A percentile compares a stretch with the other conserved stretches of the same genome.
phyloP scores from a whole-genome alignment of 371 early-diverging fungal genomes.

The Dichotomocladium elegans region DNA sequence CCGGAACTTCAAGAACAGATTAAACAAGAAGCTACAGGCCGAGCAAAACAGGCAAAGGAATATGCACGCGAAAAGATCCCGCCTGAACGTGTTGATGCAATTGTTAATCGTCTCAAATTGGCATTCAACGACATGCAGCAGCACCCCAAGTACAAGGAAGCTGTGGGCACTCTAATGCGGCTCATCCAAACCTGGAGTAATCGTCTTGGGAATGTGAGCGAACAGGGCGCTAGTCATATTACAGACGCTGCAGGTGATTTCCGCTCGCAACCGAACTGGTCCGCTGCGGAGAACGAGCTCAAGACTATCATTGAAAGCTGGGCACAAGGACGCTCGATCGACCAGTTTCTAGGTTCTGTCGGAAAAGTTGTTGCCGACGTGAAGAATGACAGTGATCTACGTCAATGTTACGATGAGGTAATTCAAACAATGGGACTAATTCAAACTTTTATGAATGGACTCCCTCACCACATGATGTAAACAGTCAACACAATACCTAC shows the following conservation, averaged over 20 bases:
- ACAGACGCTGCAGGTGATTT: conserved; percentile 6
- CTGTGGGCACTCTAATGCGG: conserved; percentile 39
- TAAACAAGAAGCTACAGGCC: neutral
- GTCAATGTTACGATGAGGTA: conserved; percentile 29
- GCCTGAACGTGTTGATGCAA: conserved; percentile 36
- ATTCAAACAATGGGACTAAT: neutral
- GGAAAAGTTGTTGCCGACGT: conserved; percentile 27
- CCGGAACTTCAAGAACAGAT: neutral
- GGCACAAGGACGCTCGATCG: conserved; percentile 49
- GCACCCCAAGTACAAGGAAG: conserved; percentile 48
- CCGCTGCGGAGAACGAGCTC: conserved; percentile 35
- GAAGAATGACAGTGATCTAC: conserved; percentile 28
- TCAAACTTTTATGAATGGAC: neutral
- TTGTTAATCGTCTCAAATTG: conserved; percentile 38
- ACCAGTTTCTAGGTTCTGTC: conserved; percentile 33
- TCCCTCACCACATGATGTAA: neutral
- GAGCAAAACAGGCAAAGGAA: neutral
- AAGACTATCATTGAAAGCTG: conserved; percentile 52
- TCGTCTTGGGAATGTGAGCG: conserved; percentile 11
- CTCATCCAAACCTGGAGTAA: conserved; percentile 37
- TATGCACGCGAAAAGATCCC: conserved; percentile 29
- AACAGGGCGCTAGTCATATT: neutral
- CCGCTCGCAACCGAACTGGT: conserved; percentile 24
- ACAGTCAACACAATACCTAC: conserved; percentile 13
- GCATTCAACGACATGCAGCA: conserved; percentile 46